Evolutionary conservation across 768 basidiomycete species (phyloP), one percentile per base, ranked within the genome.

Genomic region (Mycena vitilis): DNA sequence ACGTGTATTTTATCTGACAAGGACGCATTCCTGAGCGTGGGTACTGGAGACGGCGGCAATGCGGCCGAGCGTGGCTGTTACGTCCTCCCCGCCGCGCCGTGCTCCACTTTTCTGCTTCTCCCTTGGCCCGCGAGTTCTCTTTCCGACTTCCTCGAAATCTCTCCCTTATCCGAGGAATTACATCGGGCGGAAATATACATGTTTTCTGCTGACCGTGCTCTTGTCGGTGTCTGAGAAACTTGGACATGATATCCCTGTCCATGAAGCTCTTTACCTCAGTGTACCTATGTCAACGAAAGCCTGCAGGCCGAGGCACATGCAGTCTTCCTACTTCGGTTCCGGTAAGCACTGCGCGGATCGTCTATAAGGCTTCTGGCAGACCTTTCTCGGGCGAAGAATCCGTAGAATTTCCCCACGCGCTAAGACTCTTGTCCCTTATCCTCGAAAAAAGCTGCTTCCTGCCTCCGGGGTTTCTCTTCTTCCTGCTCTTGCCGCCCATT

Each of bases 271-370:
- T 59, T 57, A 61, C 66, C 55, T 68, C 66, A 58, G 54, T 48
- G 49, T 67, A 30, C 61, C 66, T 63, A 57, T 68, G 60, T 68
- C 66, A 56, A 67, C 60, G 61, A 63, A 51, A 61, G 40, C 15
- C 42, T 2, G 47, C 54, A 52, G 48, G 36, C 20, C 54, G 56
- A 64, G 63, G 36, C 42, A 48, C 52, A 48, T 45, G 65, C 54
- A 55, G n/a, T 10, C 34, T 23, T 60, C 44, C 52, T 42, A 42
- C 54, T 52, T 64, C 68, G 68, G 68, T 42, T 20, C 68, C 68
- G 68, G 23, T 56, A 68, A 51, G 38, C 61, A 63, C 60, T 55
- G 47, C 22, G 68, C 63, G 68, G 60, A 65, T 65, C 68, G 59
- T 65, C 68, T 60, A 30, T 30, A 55, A 44, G 51, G 18, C 59